Evolutionary conservation across 306 rosid species (phyloP), one percentile per base, ranked within the genome.

Genomic region (Rosa chinensis): DNA sequence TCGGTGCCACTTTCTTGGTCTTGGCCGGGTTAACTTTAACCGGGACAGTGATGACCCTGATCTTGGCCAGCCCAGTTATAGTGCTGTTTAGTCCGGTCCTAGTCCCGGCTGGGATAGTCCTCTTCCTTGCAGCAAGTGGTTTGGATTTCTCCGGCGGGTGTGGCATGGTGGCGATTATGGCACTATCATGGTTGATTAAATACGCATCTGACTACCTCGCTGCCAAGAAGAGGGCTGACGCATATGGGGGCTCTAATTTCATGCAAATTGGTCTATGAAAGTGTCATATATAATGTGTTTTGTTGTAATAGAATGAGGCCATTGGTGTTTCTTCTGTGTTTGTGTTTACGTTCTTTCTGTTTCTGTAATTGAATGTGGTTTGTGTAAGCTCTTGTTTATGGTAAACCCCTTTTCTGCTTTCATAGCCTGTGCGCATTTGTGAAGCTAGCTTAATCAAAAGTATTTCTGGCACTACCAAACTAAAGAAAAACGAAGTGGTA

Each of bases 71-170:
- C 12, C 91, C 96, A 2, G 77, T 89, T 52, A 66, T 89, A 40
- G 88, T 91, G 80, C 47, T 91, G 73, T 91, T 87, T 70, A 89
- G 91, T 58, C 95, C 93, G 0, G 78, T 89, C 72, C 78, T 91
- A 3, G 84, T 91, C 14, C 93, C 90, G 2, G 91, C 90, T 5
- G 88, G 74, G 1, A 45, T 84, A 28, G 71, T 69, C 42, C 37
- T 86, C 3, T 63, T 78, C 63, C 79, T 91, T 11, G 86, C 74
- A 58, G 80, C 80, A 8, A 12, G 79, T 4, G 93, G 93, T 0
- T 89, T 91, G 5, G 4, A 86, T 37, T 86, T 89, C 77, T 89
- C 93, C 0, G 88, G 90, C 4, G 83, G 87, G 4, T 87, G 88
- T 28, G 88, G 90, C 8, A 74, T 87, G 45, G 88, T 84, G 16